These are phyloP conservation scores for Chloris gayana DNA, from an alignment of 176 grass and related monocot species.

Conservation along the genomic window DNA sequence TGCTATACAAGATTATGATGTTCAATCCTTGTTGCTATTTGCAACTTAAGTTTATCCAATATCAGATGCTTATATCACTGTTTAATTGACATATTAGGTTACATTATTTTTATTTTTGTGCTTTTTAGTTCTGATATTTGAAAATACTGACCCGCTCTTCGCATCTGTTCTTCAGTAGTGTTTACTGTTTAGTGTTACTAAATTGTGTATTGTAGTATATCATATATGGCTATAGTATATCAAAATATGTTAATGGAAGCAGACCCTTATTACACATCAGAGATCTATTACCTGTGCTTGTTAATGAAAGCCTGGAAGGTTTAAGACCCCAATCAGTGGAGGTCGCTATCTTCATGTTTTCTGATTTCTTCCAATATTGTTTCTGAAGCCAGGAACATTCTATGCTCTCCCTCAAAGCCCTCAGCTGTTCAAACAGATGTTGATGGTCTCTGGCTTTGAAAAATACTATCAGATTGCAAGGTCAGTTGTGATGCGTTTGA, in stretches of 20 bases:
- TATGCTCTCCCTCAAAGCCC: slow-evolving; percentile 99
- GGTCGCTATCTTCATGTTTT: slow-evolving; percentile 2
- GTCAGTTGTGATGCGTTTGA: slow-evolving; percentile 39
- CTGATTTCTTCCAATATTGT: slow-evolving; percentile 55
- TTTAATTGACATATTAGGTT: slow-evolving; percentile 32
- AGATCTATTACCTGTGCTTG: slow-evolving; percentile 25
- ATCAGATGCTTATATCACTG: slow-evolving; percentile 6
- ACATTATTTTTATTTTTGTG: background rate
- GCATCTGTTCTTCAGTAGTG: slow-evolving; percentile 7
- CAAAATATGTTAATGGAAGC: background rate
- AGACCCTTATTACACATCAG: background rate
- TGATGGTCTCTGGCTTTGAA: slow-evolving; percentile 98
- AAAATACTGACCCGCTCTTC: background rate
- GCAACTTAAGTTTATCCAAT: background rate
- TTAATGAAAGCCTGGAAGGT: background rate
- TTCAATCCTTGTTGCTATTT: background rate
- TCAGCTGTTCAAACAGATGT: slow-evolving; percentile 99
- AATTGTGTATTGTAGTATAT: background rate
- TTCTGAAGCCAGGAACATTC: slow-evolving; percentile 98
- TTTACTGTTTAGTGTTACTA: background rate
- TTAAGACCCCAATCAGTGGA: background rate
- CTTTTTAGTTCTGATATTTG: slow-evolving; percentile 15
- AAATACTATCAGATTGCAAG: slow-evolving; percentile 99
- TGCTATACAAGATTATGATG: background rate
- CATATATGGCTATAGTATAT: background rate